Evolutionary conservation across 768 basidiomycete species (phyloP).

Genomic region (Tulasnella sp.): DNA sequence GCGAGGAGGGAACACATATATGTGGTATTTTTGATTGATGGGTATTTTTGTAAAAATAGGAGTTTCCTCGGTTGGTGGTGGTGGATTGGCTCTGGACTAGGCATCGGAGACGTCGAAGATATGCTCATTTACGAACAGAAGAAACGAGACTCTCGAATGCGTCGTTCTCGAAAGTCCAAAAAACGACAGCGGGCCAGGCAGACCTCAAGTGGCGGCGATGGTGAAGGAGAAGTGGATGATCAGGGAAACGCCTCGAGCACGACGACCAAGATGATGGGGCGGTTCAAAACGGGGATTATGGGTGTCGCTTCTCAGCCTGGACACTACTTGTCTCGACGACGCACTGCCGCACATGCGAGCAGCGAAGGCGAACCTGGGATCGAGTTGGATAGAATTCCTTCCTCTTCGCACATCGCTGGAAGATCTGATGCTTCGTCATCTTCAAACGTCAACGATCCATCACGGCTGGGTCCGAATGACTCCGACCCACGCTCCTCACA

Average conservation of each 20-base stretch:
- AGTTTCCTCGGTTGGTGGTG: slow-evolving; percentile 93
- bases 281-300: slow-evolving; percentile 27
- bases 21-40: not conserved
- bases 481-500: not conserved
- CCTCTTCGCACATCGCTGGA: too few relatives aligned
- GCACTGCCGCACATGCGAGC: too few relatives aligned
- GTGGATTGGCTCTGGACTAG: slow-evolving; percentile 77
- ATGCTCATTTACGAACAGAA: slow-evolving; percentile 34
- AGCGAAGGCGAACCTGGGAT: too few relatives aligned
- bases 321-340: not conserved
- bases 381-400: too few relatives aligned
- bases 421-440: too few relatives aligned
- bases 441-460: too few relatives aligned
- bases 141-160: slow-evolving; percentile 11
- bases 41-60: not conserved
- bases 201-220: slow-evolving; percentile 32
- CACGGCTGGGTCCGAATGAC: too few relatives aligned
- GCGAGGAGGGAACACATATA: not conserved
- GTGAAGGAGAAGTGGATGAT: slow-evolving; percentile 40
- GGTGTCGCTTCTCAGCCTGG: not conserved
- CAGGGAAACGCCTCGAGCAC: slow-evolving; percentile 41
- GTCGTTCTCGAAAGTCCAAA: slow-evolving; percentile 15
- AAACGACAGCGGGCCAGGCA: not conserved
- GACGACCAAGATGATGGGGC: slow-evolving; percentile 48
- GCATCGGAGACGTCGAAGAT: slow-evolving; percentile 54